Percentiles rank a stretch among this genome's conserved stretches.
These are phyloP conservation scores for Pinus tabuliformis DNA, from an alignment of 75 land plant genomes.

Conservation along the genomic window DNA sequence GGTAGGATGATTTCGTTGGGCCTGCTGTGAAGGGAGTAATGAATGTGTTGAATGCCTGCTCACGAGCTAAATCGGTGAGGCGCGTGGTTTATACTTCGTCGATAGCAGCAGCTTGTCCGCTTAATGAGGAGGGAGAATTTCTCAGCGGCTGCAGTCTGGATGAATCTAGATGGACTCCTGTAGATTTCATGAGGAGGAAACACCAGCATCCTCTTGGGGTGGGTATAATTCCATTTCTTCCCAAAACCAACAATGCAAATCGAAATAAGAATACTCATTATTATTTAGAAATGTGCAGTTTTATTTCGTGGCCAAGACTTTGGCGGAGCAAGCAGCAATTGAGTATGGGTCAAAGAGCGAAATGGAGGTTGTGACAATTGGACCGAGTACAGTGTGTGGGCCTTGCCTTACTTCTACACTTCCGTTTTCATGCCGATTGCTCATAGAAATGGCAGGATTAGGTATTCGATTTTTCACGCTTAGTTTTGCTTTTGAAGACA, in stretches of 20 bases:
- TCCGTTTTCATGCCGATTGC: no score
- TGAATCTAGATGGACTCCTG: not conserved
- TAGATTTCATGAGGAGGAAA: not conserved
- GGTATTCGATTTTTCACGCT: no score
- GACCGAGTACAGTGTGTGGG: not conserved
- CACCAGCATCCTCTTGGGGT: not conserved
- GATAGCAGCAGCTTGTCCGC: not conserved
- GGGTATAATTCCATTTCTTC: not conserved
- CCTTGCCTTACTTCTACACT: no score
- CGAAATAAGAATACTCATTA: no score
- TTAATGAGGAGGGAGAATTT: not conserved
- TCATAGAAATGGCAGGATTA: no score
- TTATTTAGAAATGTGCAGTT: no score
- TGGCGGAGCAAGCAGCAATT: conserved; percentile 29
- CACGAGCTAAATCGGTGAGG: no score
- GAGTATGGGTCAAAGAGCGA: conserved; percentile 21
- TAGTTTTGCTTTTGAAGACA: no score
- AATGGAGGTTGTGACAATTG: conserved; percentile 23
- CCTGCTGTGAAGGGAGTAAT: no score
- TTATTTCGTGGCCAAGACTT: conserved; percentile 29
- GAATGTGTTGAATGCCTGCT: no score
- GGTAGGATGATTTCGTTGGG: no score
- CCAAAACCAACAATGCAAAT: no score
- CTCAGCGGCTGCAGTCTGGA: not conserved
- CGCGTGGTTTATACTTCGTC: not conserved